Evolutionary conservation across 2,329 filamentous ascomycete genomes (phyloP), one percentile per base, ranked within the genome.

Genomic region (Exophiala sp.): DNA sequence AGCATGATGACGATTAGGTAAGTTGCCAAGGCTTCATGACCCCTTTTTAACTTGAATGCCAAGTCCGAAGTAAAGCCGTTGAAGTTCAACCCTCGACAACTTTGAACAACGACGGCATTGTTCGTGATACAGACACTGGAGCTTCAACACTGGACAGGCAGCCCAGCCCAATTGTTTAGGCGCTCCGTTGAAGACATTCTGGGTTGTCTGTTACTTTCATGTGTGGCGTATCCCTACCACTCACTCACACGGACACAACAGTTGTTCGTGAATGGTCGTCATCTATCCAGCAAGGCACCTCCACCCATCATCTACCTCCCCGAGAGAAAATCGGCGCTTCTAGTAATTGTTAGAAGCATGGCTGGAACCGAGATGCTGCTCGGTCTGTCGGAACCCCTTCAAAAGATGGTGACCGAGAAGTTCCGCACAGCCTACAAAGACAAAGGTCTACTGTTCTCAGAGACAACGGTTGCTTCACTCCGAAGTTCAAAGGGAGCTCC

Each of bases 371-470:
- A 43, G 4, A 47, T 9, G 13, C 37, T 52, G 41, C 48, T 57
- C 13, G 51, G 45, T 37, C 50, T 57, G 8, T 19, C 23, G 10
- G 35, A 58, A 22, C 53, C 56, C 9, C 47, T 61, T 18, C 43
- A 48, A 11, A 47, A 38, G 5, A 19, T 43, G 4, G 59, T 61
- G 1, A 34, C 49, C 13, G 37, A 43, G 23, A 58, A 58, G 38
- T 62, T 62, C 46, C 13, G 24, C 7, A 34, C 45, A 11, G 56
- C 57, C n/a, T 52, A 45, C 22, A 43, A 23, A 29, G 47, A 46
- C 23, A 54, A 58, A 35, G 52, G 57, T 42, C 40, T 62, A 7
- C 30, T 59, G 3, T 62, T 62, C 50, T 62, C 60, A 14, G 45
- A 53, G 5, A 62, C 60, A 4, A 40, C 48, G 8, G 49, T 62